Conservation (phyloP, 495 filamentous ascomycete genomes). For the Platismatia glauca region DNA sequence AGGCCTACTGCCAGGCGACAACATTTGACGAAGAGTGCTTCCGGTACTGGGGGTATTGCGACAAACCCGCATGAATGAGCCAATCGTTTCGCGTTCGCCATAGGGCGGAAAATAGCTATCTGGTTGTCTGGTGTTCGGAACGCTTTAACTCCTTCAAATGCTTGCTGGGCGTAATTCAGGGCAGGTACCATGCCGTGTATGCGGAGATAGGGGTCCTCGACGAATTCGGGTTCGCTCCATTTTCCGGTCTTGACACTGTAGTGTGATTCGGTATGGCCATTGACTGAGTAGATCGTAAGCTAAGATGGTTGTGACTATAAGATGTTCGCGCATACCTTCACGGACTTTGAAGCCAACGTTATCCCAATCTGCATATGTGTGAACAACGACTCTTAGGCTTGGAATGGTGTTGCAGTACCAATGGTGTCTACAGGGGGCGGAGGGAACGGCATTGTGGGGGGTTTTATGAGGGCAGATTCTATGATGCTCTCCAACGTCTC, state of each 20-base stretch:
- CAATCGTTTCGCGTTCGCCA: constrained; percentile 72
- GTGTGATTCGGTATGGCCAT: constrained; percentile 68
- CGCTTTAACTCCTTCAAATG: constrained; percentile 88
- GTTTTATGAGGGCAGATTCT: background rate
- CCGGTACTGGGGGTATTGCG: constrained; percentile 67
- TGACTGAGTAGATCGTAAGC: constrained; percentile 43
- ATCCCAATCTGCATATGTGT: constrained; percentile 81
- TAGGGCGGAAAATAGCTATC: constrained; percentile 75
- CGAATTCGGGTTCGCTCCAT: constrained; percentile 68
- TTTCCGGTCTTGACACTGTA: constrained; percentile 58
- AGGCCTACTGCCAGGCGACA: constrained; percentile 71
- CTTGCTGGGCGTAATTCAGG: constrained; percentile 89
- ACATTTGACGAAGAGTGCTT: constrained; percentile 59
- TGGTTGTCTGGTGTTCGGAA: constrained; percentile 55
- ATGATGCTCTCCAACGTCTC: background rate
- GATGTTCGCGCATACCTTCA: constrained; percentile 49
- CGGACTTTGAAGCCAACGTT: constrained; percentile 86
- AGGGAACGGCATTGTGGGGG: constrained; percentile 52
- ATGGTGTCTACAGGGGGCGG: constrained; percentile 75
- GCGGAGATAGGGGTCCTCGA: constrained; percentile 65
- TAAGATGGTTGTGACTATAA: background rate
- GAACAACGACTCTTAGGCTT: background rate
- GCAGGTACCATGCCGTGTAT: constrained; percentile 86
- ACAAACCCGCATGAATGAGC: constrained; percentile 67
- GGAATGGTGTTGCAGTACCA: constrained; percentile 35